Base-by-base conservation (phyloP, 2,329 filamentous ascomycete species). In the Colletotrichum cordylinicola region DNA sequence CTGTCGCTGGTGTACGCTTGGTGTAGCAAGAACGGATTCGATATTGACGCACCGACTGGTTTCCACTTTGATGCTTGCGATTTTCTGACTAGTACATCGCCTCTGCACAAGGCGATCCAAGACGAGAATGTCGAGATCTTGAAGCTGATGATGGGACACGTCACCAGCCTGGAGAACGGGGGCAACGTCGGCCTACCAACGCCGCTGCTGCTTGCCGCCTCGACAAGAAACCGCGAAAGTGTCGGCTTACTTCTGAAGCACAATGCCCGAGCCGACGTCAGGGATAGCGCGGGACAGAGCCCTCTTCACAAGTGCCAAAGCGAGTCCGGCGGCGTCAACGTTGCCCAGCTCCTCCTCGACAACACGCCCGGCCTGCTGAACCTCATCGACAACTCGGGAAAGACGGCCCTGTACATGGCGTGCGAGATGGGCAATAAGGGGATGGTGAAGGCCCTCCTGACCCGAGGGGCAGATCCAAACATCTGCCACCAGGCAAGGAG, bases 171-270 rank as follows among this genome's bases (percentile, higher is more conserved):
- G 24, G 80, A 81, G 64, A 77, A 79, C n/a, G 70, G 56, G 8
- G 72, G 74, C 5, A 79, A 80, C 58, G 68, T 64, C 8, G 78
- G 74, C 1, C 64, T 76, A 2, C 80, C 79, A 43, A 82, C 82
- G 8, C 79, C 81, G 24, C 39, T 84, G 21, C 80, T 83, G 48
- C 70, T 78, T 9, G 83, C 83, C 3, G 83, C 82, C n/a, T 78
- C 80, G 4, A 82, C 78, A 21, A 80, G 80, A 12, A 81, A 82
- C 21, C 79, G 79, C 31, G 52, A 80, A 16, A 69, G 82, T 1
- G 81, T 80, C 18, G 74, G 77, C n/a, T 68, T 83, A 8, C 72
- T 85, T 3, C 73, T 85, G 2, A 70, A 70, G 29, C 75, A 79
- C 21, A 77, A 77, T 3, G 82, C 81, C 16, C 69, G 79, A 6